Evolutionary conservation across 1,284 basidiomycete species (phyloP), one percentile per base, ranked within the genome.

Genomic region (Ustilago xerochloae): DNA sequence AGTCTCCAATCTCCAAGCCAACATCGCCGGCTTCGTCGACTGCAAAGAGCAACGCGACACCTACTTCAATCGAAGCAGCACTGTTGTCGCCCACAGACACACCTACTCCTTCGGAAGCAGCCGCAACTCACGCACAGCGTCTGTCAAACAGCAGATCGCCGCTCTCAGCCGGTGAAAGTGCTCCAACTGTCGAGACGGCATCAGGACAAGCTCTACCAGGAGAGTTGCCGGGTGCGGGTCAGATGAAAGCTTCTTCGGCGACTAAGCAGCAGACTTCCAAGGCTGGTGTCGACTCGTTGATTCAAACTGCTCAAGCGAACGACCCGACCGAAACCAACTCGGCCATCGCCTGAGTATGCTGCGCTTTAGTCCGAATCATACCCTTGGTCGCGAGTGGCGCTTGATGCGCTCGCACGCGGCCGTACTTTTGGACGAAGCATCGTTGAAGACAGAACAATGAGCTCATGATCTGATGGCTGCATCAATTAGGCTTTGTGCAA

Each of bases 261-360:
- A 61, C 63, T 28, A 73, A 67, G 45, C 70, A 73, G 61, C 70
- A 73, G 46, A 57, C 50, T 7, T 57, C 70, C 33, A 67, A 50
- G 63, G 33, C 64, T 1, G 70, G 70, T 13, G 50, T 56, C 28
- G 70, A 73, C 24, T 73, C 70, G 55, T 43, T 73, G 30, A 20
- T 73, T 33, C 70, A 73, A 38, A 45, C 63, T 26, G 57, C 64
- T 0, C 60, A 58, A 22, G 30, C 54, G 7, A 50, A 46, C 20
- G 70, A 73, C 33, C 70, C 64, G 20, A 67, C 60, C 28, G 61
- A 67, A 20, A 57, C 47, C 33, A 60, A 38, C n/a, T 67, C 63
- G 36, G 64, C 64, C 18, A 63, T 67, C 22, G 70, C 70, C 53
- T 73, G 36, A 55, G 12, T 20, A n/a, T 9, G 18, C 18, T 35